Evolutionary conservation across 2,329 filamentous ascomycete genomes (phyloP).

Genomic region (Scorias spongiosa): DNA sequence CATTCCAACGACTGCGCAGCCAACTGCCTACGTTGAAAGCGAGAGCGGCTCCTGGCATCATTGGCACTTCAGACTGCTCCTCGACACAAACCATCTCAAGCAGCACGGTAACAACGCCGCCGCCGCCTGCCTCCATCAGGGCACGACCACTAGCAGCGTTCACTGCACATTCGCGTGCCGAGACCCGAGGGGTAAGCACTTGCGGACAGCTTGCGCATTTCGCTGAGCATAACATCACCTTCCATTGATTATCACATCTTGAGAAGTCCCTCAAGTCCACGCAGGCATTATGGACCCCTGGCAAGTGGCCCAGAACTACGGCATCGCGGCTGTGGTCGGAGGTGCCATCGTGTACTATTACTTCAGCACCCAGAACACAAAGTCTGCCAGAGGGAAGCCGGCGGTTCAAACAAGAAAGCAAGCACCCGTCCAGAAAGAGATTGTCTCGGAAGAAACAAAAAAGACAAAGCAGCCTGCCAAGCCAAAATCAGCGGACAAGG

Average conservation of each 20-base stretch:
- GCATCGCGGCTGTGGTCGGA: conserved; percentile 4
- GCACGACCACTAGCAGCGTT: background rate
- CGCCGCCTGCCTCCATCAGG: too few relatives aligned
- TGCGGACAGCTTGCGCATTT: too few relatives aligned
- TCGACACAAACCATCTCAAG: too few relatives aligned
- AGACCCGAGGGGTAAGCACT: background rate
- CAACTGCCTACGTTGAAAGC: too few relatives aligned
- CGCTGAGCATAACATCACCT: too few relatives aligned
- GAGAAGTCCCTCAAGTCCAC: background rate
- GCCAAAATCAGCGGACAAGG: conserved; percentile 5
- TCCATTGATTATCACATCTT: too few relatives aligned
- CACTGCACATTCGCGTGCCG: background rate
- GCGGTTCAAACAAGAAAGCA: background rate
- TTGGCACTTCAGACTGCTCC: too few relatives aligned
- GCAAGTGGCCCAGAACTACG: conserved; percentile 8
- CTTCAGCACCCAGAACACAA: background rate
- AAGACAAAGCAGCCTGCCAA: conserved; percentile 1
- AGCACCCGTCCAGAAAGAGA: conserved; percentile 5
- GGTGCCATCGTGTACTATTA: conserved; percentile 4
- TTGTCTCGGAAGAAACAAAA: conserved; percentile 1
- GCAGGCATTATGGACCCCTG: conserved; percentile 7
- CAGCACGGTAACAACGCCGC: too few relatives aligned
- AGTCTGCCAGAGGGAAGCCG: conserved; percentile 1
- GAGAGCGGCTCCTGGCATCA: too few relatives aligned
- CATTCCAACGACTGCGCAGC: too few relatives aligned